Evolutionary conservation across 257 asterid genomes (phyloP).

Genomic region (Marsdenia floribunda): DNA sequence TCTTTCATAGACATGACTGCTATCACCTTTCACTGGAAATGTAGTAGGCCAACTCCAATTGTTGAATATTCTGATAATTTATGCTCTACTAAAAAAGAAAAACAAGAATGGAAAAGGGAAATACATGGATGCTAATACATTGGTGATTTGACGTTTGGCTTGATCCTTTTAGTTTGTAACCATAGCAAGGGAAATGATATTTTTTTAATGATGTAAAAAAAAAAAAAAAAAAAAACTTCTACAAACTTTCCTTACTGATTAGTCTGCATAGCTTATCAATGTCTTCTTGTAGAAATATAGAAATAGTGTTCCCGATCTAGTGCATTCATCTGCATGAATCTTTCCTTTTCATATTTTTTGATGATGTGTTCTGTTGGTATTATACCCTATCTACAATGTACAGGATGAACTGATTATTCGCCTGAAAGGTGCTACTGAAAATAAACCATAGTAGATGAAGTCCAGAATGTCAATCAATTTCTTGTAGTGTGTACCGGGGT

Average conservation of each 20-base stretch:
- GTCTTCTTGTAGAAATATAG: neutral
- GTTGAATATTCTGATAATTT: neutral
- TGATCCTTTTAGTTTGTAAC: neutral
- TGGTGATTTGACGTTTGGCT: neutral
- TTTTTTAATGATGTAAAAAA: neutral
- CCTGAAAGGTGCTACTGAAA: conserved; percentile 32
- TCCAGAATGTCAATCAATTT: conserved; percentile 16
- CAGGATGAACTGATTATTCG: conserved; percentile 75
- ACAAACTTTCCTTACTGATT: neutral
- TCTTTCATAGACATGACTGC: neutral
- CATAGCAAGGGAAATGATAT: neutral
- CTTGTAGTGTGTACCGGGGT: conserved; percentile 13
- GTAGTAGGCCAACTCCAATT: neutral
- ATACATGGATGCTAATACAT: neutral
- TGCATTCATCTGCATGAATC: neutral
- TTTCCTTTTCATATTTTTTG: too few species aligned
- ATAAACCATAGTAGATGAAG: conserved; percentile 17
- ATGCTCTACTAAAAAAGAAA: neutral
- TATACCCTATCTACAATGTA: neutral
- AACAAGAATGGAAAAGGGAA: neutral
- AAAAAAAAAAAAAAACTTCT: neutral
- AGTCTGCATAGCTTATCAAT: neutral
- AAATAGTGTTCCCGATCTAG: neutral
- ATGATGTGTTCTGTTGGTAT: neutral
- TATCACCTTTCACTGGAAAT: neutral